Base-by-base conservation (phyloP, 2,329 filamentous ascomycete species). In the Cryphonectria nitschkei region DNA sequence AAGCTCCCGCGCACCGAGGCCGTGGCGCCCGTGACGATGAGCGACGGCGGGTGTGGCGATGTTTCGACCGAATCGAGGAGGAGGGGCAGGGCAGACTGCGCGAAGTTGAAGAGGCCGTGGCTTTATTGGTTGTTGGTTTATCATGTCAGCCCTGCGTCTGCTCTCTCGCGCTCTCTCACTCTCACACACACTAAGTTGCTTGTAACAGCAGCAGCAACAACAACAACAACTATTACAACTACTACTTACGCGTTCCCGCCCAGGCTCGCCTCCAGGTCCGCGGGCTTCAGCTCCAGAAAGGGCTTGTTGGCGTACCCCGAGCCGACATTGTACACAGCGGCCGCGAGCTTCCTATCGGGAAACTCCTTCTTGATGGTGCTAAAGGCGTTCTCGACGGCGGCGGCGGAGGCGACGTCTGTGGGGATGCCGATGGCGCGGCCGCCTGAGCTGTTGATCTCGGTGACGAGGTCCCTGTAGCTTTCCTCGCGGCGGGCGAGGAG, bases 1-100 rank as follows among this genome's bases (percentile, higher is more conserved):
- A 93, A 89, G 14, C 89, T 91, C 4, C 92, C 92, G 76, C 90
- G 92, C 26, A 95, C 75, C 0, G 91, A 93, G 0, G 93, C 94
- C 0, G 94, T 97, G 0, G 94, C 94, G 43, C 94, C 94, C 0
- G 94, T 97, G 80, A 97, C 92, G 76, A 97, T 91, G 29, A 97
- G 83, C 0, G 92, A 91, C 0, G 94, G 94, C 5, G 94, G 93
- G 77, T 93, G 81, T 43, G 86, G 83, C 0, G 87, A 80, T 60
- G 83, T 81, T 0, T 80, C 79, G 0, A 89, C 86, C 0, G 90
- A 84, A 32, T 89, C 85, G 1, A 95, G 85, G 1, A 97, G 87
- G 0, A 91, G 84, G 0, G 94, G 94, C 0, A 97, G 81, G 0
- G 88, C 84, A 2, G 86, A 84, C 79, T 95, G 90, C 0, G 93